Base-by-base conservation (phyloP, 768 basidiomycete genomes). In the Rhizopogon salebrosus region DNA sequence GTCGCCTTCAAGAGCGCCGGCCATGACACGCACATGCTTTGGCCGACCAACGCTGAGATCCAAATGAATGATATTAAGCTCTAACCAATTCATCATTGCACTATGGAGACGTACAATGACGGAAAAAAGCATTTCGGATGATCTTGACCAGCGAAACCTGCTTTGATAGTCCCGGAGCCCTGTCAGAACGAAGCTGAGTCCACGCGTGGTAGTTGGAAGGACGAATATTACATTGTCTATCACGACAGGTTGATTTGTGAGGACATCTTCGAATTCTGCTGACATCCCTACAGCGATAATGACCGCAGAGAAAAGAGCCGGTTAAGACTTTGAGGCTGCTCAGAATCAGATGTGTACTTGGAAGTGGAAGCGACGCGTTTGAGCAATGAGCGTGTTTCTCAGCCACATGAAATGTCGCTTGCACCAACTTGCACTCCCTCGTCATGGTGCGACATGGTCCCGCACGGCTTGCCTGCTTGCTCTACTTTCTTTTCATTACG, bases 61-160 rank as follows among this genome's bases (percentile, higher is more conserved):
- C 56, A 61, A 62, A 61, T 49, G 53, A 54, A 64, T 54, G 58
- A 53, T 24, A 41, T 11, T 46, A 14, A 61, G 58, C 55, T 60
- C 62, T 69, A 74, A 73, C 69, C 69, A 63, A 8, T 27, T n/a
- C 10, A 9, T 9, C 26, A 29, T 49, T 20, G 34, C 70, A 57
- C 3, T 38, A 13, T 10, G 57, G 59, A 64, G 64, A 84, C 93
- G 75, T 73, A 97, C 95, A 93, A 98, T 58, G 94, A 97, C 57
- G 97, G 95, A 65, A 98, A 98, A 80, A 95, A 98, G 68, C 95
- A 98, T 81, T 97, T 97, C 39, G 97, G 97, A 67, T 97, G 94
- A 71, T 98, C 95, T 72, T 98, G 91, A 41, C 97, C 97, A 50
- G 97, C 97, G 67, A 99, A 99, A 37, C 97, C 97, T 55, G 97